A percentile compares a stretch with the other conserved stretches of the same genome.
These are phyloP conservation scores for Saccharomyces hybrid DNA, from an alignment of 1,139 yeast species.

Conservation along the genomic window DNA sequence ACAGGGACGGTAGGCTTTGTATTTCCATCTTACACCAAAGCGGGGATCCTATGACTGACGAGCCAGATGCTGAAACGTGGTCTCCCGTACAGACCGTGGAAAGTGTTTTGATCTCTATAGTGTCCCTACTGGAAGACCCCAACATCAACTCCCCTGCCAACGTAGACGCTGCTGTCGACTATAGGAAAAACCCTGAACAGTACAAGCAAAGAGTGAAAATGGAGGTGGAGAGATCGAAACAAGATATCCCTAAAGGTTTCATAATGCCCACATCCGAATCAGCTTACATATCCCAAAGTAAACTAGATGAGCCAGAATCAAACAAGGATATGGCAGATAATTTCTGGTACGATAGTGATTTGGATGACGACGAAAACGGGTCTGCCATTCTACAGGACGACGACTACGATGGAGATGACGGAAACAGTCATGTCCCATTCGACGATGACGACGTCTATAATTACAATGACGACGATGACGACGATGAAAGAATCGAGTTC, in stretches of 20 bases:
- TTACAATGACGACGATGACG: conserved; percentile 25
- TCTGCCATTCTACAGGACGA: conserved; percentile 26
- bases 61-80: conserved; percentile 92
- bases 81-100: conserved; percentile 96
- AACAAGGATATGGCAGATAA: conserved; percentile 73
- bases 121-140: conserved; percentile 87
- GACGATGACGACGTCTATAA: conserved; percentile 31
- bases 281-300: conserved; percentile 41
- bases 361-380: conserved; percentile 26
- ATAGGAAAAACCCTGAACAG: conserved; percentile 74
- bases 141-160: conserved; percentile 92
- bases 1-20: conserved; percentile 87
- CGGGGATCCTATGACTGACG: conserved; percentile 84
- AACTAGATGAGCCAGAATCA: background rate
- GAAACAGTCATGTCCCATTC: conserved; percentile 21
- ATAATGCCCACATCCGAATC: conserved; percentile 60
- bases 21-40: conserved; percentile 86
- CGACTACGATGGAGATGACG: conserved; percentile 12
- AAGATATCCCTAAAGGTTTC: conserved; percentile 80
- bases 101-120: conserved; percentile 79
- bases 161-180: conserved; percentile 91
- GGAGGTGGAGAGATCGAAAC: conserved; percentile 79
- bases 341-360: conserved; percentile 73
- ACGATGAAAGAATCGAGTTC: conserved; percentile 29
- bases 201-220: conserved; percentile 71